Evolutionary conservation across 495 filamentous ascomycete genomes (phyloP).

Genomic region (Penicillium cinerascens): DNA sequence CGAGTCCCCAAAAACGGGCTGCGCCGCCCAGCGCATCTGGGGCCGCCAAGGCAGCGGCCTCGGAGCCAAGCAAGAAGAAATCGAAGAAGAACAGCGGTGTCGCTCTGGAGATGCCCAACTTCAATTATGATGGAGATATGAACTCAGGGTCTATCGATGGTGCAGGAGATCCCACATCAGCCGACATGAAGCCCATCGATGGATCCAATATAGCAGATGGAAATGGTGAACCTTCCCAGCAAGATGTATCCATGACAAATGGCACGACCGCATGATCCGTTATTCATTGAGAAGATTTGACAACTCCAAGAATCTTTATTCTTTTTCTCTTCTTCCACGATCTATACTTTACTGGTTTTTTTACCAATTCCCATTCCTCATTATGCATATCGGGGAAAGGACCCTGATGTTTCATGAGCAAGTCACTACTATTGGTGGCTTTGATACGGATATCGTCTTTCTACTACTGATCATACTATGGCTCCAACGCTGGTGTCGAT

Average conservation of each 20-base stretch:
- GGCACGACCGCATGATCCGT: slow-evolving; percentile 24
- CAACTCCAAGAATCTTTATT: neutral
- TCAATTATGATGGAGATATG: slow-evolving; percentile 33
- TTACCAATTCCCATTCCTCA: slow-evolving; percentile 8
- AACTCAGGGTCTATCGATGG: slow-evolving; percentile 19
- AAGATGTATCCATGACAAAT: slow-evolving; percentile 28
- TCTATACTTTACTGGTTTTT: slow-evolving; percentile 1
- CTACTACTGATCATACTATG: neutral
- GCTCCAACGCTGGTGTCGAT: neutral
- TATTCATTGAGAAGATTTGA: neutral
- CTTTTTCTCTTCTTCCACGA: neutral
- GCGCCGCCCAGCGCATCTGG: slow-evolving; percentile 30
- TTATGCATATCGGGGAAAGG: neutral
- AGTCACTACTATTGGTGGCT: neutral
- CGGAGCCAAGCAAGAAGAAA: slow-evolving; percentile 49
- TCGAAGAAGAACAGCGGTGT: slow-evolving; percentile 44
- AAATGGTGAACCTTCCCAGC: slow-evolving; percentile 5
- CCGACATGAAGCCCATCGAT: slow-evolving; percentile 21
- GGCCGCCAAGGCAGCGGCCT: slow-evolving; percentile 21
- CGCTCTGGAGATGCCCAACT: slow-evolving; percentile 28
- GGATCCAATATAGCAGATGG: slow-evolving; percentile 12
- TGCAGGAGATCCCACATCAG: slow-evolving; percentile 16
- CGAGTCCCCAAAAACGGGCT: slow-evolving; percentile 82
- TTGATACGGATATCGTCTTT: neutral
- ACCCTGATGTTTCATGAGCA: neutral